These are phyloP conservation scores for Rubia balearica DNA, from an alignment of 305 asterid species.

Conservation along the genomic window DNA sequence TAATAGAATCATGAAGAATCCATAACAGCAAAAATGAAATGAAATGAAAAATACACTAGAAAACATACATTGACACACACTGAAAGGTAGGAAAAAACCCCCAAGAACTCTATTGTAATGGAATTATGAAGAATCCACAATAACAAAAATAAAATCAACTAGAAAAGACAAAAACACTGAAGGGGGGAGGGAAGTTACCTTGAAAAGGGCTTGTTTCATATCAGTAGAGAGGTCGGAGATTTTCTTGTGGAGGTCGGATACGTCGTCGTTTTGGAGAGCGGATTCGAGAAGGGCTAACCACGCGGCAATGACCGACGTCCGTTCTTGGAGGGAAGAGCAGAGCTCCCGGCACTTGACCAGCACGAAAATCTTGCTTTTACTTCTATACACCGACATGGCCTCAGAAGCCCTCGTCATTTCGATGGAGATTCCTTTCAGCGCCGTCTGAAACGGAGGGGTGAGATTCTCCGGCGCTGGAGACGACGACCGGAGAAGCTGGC, in stretches of 20 bases:
- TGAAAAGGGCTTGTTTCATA: constrained; percentile 25
- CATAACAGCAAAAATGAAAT: not conserved
- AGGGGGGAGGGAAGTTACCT: no score
- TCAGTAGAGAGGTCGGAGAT: constrained; percentile 22
- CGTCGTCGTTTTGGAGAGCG: constrained; percentile 9
- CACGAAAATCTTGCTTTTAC: constrained; percentile 23
- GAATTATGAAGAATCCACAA: no score
- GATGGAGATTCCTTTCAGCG: constrained; percentile 23
- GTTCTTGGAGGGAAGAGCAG: constrained; percentile 23
- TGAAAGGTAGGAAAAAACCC: not conserved
- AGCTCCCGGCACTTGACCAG: constrained; percentile 21
- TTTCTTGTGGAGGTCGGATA: constrained; percentile 19
- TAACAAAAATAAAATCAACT: no score
- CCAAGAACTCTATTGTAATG: no score
- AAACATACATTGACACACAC: not conserved
- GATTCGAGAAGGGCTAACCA: constrained; percentile 24
- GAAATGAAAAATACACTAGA: not conserved
- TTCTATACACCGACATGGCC: constrained; percentile 14
- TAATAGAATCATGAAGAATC: not conserved
- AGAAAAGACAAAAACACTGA: no score
- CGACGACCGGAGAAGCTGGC: constrained; percentile 16
- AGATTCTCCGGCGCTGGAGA: constrained; percentile 14
- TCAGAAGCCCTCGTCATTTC: constrained; percentile 16
- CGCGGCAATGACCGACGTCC: constrained; percentile 20
- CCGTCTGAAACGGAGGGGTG: constrained; percentile 16